Base-by-base conservation (phyloP, 1,284 basidiomycete genomes). In the Ustilago sp. region DNA sequence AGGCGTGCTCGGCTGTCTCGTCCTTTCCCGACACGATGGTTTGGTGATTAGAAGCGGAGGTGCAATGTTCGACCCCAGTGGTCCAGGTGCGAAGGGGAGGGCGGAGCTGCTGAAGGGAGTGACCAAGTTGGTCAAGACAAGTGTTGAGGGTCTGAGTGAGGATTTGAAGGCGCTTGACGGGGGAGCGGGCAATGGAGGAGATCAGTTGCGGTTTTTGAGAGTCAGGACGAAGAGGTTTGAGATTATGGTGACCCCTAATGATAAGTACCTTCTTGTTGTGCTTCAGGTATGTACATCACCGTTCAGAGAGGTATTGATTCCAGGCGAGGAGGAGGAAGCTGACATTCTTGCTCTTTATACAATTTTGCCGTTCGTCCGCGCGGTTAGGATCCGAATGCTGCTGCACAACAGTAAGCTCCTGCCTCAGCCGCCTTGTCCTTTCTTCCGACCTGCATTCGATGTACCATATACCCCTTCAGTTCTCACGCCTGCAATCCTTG, bases 21-120 rank as follows among this genome's bases (percentile, higher is more conserved):
- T 83, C 23, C 77, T 83, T 15, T 74, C 70, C 34, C 65, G 82
- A 5, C 67, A 80, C 43, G 82, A 83, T 41, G 79, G 76, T 1
- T 57, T 83, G n/a, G 80, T 83, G n/a, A 83, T 83, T 45, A 63
- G 80, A 23, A 74, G 65, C 39, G 80, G 80, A 4, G 82, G 82
- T 0, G 43, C 83, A 87, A 76, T 70, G 88, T 83, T 83, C 45
- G 82, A 83, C 17, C 81, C 80, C 2, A 71, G 61, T 17, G 80
- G 80, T 13, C 80, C 80, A 1, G 80, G 81, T 13, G 80, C 81
- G 0, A 68, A 66, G 17, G 66, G 68, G 17, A 45, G 80, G 11
- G 77, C 77, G 1, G 77, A 81, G 38, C 36, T 72, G 59, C 63
- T 82, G 8, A 80, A 76, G 50, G 75, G 61, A 51, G 72, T 82